Evolutionary conservation across 73 alveolate species (phyloP).

Genomic region (Uronychia setigera): DNA sequence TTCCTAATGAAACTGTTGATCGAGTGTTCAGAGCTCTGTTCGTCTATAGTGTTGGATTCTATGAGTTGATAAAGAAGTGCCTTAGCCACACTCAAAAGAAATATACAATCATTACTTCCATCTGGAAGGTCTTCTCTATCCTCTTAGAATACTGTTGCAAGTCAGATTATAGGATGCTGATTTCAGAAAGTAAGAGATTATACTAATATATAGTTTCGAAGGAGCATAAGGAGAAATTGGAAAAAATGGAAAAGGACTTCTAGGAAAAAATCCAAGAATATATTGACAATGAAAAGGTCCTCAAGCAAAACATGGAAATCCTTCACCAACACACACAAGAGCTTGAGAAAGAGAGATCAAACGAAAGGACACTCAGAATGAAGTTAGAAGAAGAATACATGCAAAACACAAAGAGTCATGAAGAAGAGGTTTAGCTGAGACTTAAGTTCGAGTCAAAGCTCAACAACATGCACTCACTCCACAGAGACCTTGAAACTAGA

Average conservation of each 20-base stretch:
- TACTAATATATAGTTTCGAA: neutral
- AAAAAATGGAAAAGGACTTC: conserved; percentile 53
- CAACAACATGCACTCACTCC: conserved; percentile 70
- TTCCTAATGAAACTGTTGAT: conserved; percentile 56
- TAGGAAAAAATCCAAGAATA: conserved; percentile 36
- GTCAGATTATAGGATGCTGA: conserved; percentile 66
- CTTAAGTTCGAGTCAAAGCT: conserved; percentile 71
- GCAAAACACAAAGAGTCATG: conserved; percentile 69
- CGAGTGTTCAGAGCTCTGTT: conserved; percentile 61
- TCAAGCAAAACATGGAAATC: conserved; percentile 52
- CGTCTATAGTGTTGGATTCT: conserved; percentile 72
- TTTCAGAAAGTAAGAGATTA: conserved; percentile 34
- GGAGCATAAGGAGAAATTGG: conserved; percentile 55
- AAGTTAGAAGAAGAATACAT: conserved; percentile 30
- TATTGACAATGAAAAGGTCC: conserved; percentile 37
- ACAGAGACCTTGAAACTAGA: conserved; percentile 58
- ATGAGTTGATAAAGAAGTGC: conserved; percentile 59
- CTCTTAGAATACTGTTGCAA: conserved; percentile 74
- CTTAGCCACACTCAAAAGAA: conserved; percentile 58
- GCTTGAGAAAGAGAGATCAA: conserved; percentile 49
- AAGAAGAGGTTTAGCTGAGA: conserved; percentile 73
- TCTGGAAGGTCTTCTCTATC: conserved; percentile 76
- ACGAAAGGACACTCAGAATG: conserved; percentile 31
- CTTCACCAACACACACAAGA: conserved; percentile 43
- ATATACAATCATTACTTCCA: conserved; percentile 52